These are phyloP conservation scores for Hanseniaspora mollemarum DNA, from an alignment of 805 yeast genomes.

Conservation along the genomic window DNA sequence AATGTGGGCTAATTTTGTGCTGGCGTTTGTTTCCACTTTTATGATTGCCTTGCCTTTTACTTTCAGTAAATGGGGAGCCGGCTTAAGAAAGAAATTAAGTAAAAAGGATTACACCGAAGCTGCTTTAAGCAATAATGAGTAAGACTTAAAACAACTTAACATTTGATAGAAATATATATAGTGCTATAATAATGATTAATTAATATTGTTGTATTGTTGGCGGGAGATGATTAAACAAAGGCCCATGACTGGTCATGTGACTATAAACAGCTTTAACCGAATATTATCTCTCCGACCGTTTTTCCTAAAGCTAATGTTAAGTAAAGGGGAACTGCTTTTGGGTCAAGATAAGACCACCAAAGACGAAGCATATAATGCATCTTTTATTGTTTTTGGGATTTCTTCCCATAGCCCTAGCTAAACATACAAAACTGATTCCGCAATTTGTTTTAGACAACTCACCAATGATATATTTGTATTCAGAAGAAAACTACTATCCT, in stretches of 20 bases:
- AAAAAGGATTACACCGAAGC: conserved; percentile 49
- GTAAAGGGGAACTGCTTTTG: no score
- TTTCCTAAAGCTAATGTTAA: no score
- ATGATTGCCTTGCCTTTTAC: conserved; percentile 65
- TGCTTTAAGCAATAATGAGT: conserved; percentile 15
- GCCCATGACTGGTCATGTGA: no score
- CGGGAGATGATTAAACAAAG: no score
- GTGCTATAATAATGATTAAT: neutral
- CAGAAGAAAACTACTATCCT: conserved; percentile 80
- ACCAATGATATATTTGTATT: conserved; percentile 74
- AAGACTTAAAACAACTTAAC: neutral
- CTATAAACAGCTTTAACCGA: neutral
- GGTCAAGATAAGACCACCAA: neutral
- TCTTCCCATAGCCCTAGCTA: neutral
- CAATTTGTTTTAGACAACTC: conserved; percentile 49
- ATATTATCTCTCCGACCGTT: neutral
- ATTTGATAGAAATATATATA: neutral
- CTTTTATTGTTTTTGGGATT: neutral
- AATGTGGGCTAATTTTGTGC: conserved; percentile 70
- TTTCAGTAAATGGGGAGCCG: conserved; percentile 56
- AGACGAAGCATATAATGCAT: neutral
- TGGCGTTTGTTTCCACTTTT: conserved; percentile 66
- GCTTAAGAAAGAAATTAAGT: conserved; percentile 51
- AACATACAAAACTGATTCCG: conserved; percentile 39
- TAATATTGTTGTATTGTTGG: neutral